These are phyloP conservation scores for Pythium apleroticum DNA, from an alignment of 352 stramenopile genomes.

Conservation along the genomic window DNA sequence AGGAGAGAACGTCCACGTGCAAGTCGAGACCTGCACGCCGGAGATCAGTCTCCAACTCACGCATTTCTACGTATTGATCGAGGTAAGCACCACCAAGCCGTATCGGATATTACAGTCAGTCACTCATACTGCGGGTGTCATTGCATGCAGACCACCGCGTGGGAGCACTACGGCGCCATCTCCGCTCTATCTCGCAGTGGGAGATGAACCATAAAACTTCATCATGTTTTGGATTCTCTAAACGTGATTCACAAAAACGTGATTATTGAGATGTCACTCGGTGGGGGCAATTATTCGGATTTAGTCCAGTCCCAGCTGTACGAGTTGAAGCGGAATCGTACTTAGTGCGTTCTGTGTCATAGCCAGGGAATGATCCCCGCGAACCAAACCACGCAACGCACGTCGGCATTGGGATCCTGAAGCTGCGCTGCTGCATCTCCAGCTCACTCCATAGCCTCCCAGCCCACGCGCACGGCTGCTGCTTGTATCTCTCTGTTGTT, in stretches of 20 bases:
- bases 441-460: not conserved
- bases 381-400: not conserved
- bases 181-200: not conserved
- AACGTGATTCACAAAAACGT: not conserved
- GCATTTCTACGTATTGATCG: constrained; percentile 15
- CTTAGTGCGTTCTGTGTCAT: not conserved
- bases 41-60: constrained; percentile 7
- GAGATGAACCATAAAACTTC: not conserved
- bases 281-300: not conserved
- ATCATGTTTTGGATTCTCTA: not conserved
- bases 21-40: not conserved
- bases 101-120: not conserved
- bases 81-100: not conserved
- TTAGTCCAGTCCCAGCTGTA: not conserved
- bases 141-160: not conserved
- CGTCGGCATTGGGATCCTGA: not conserved
- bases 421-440: not conserved
- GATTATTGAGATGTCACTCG: not conserved
- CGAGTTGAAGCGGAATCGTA: not conserved
- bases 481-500: not conserved
- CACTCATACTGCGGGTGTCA: no score
- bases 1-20: constrained; percentile 12
- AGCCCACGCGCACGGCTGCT: not conserved
- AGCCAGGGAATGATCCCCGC: not conserved
- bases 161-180: constrained; percentile 1